Percentiles rank a stretch among this genome's conserved stretches.
These are phyloP conservation scores for Vigna reflexopilosa DNA, from an alignment of 306 rosid species.

Conservation along the genomic window DNA sequence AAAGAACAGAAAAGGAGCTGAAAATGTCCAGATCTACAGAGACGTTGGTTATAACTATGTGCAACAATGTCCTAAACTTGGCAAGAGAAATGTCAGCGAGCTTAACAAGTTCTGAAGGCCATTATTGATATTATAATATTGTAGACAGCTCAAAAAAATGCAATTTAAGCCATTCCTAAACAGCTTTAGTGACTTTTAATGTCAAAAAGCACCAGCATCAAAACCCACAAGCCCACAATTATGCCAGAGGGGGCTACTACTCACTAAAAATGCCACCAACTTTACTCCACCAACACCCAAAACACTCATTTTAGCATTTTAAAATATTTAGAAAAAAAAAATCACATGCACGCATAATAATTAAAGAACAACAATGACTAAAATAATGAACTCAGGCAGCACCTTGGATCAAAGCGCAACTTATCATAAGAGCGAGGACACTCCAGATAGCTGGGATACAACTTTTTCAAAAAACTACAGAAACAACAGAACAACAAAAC, in stretches of 20 bases:
- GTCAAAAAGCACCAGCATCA: slow-evolving; percentile 27
- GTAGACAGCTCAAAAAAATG: slow-evolving; percentile 20
- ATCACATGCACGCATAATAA: not conserved
- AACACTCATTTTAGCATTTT: not conserved
- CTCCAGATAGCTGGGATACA: slow-evolving; percentile 79
- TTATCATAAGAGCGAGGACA: slow-evolving; percentile 97
- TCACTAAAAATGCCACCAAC: slow-evolving; percentile 22
- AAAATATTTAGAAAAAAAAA: not conserved
- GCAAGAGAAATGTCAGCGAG: slow-evolving; percentile 4
- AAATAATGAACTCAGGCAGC: slow-evolving; percentile 25
- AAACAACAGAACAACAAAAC: slow-evolving; percentile 38
- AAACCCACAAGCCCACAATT: slow-evolving; percentile 32
- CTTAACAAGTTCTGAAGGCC: slow-evolving; percentile 8
- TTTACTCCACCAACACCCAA: slow-evolving; percentile 37
- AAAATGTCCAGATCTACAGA: slow-evolving; percentile 21
- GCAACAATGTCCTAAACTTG: slow-evolving; percentile 24
- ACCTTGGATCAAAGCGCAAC: slow-evolving; percentile 99
- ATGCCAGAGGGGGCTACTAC: slow-evolving; percentile 14
- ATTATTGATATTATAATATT: slow-evolving; percentile 6
- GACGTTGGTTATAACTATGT: slow-evolving; percentile 6
- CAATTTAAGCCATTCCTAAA: slow-evolving; percentile 34
- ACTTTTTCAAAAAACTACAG: slow-evolving; percentile 82
- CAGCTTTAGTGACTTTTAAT: slow-evolving; percentile 5
- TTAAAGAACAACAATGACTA: slow-evolving; percentile 4
- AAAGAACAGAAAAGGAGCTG: slow-evolving; percentile 20